Evolutionary conservation across 495 filamentous ascomycete species (phyloP).

Genomic region (Aspergillus hancockii): DNA sequence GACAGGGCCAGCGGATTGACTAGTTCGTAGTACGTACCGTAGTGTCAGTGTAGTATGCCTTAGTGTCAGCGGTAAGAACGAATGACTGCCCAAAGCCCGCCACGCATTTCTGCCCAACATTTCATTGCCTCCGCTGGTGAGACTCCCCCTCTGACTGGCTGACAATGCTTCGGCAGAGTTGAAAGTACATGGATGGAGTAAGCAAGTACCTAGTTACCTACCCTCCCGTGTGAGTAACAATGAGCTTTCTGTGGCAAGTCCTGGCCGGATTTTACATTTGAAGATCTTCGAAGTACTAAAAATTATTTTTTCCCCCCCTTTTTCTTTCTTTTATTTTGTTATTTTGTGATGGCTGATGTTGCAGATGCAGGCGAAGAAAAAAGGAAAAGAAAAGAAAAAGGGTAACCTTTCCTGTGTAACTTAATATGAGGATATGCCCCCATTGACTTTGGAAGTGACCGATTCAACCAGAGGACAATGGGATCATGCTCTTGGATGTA

Average conservation of each 20-base stretch:
- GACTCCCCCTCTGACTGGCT: constrained; percentile 14
- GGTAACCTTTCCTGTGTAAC: background rate
- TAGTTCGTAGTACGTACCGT: background rate
- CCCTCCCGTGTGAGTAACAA: background rate
- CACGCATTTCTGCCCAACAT: constrained; percentile 49
- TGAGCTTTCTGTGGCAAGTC: background rate
- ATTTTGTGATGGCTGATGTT: too few species aligned
- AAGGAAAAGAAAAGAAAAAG: background rate
- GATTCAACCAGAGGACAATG: background rate
- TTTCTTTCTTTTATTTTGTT: too few species aligned
- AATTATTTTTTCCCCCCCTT: too few species aligned
- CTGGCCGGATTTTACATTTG: background rate
- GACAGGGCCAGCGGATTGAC: background rate
- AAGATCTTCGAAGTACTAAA: background rate
- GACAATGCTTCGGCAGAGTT: constrained; percentile 3
- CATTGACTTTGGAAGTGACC: background rate
- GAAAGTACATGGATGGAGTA: background rate
- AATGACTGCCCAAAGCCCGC: constrained; percentile 37
- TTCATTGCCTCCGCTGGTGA: constrained; percentile 12
- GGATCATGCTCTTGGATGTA: background rate
- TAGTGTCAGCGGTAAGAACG: constrained; percentile 7
- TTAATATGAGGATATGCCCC: background rate
- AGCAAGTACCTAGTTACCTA: background rate
- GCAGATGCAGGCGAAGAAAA: background rate
- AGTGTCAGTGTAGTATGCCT: constrained; percentile 3